A percentile compares a stretch with the other conserved stretches of the same genome.
phyloP scores from a whole-genome alignment of 352 stramenopile species.

The Globisporangium cederbergense region DNA sequence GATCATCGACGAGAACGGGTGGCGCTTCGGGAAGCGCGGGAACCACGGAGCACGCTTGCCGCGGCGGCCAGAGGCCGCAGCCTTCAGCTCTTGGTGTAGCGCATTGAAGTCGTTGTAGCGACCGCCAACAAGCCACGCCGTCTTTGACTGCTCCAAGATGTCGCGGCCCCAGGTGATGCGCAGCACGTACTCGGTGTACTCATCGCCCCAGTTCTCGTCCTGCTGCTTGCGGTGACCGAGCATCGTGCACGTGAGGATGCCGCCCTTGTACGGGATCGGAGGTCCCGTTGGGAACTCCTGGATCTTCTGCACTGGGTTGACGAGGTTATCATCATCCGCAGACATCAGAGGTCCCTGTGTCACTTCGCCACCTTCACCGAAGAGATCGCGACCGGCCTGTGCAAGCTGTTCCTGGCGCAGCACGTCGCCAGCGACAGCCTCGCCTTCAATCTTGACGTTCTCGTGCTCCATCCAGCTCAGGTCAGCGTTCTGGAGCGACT shows the following conservation, averaged over 20 bases:
- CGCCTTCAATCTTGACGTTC: slow-evolving; percentile 72
- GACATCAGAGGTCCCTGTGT: slow-evolving; percentile 78
- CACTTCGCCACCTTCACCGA: slow-evolving; percentile 77
- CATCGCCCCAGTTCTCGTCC: slow-evolving; percentile 87
- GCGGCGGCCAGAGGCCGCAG: slow-evolving; percentile 72
- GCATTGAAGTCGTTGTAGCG: slow-evolving; percentile 91
- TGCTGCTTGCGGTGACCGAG: slow-evolving; percentile 86
- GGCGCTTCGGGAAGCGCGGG: slow-evolving; percentile 86
- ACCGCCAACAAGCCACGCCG: slow-evolving; percentile 82
- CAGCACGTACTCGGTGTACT: slow-evolving; percentile 89
- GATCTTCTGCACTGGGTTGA: slow-evolving; percentile 83
- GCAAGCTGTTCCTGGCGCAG: slow-evolving; percentile 79
- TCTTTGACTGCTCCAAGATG: slow-evolving; percentile 87
- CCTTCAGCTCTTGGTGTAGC: slow-evolving; percentile 87
- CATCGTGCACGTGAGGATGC: slow-evolving; percentile 88
- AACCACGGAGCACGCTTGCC: slow-evolving; percentile 89
- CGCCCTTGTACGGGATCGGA: slow-evolving; percentile 89
- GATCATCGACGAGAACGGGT: slow-evolving; percentile 89
- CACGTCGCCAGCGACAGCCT: slow-evolving; percentile 68
- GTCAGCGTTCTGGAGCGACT: slow-evolving; percentile 80
- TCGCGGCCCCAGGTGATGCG: slow-evolving; percentile 86
- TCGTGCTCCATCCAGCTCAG: slow-evolving; percentile 85
- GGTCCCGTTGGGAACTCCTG: slow-evolving; percentile 88
- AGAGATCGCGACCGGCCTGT: slow-evolving; percentile 81
- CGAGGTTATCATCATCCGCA: slow-evolving; percentile 83